These are phyloP conservation scores for Cryphonectria radicalis DNA, from an alignment of 2,329 filamentous ascomycete genomes.

Conservation along the genomic window DNA sequence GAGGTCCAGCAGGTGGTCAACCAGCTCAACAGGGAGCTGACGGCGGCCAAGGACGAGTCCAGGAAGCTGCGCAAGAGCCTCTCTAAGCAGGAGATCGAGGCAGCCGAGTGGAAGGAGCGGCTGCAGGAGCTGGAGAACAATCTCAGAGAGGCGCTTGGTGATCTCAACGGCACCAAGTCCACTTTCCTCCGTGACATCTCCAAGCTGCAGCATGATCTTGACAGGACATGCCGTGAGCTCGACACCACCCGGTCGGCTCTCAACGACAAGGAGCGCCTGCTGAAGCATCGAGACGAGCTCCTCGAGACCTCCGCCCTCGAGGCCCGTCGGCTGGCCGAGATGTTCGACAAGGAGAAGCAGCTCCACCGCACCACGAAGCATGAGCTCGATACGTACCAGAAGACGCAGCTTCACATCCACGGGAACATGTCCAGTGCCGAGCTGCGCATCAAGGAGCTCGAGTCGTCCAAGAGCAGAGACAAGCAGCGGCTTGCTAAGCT, in stretches of 20 bases:
- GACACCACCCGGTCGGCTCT: constrained; percentile 77
- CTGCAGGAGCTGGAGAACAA: constrained; percentile 89
- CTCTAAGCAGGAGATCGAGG: constrained; percentile 83
- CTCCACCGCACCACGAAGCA: constrained; percentile 84
- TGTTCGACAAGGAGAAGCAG: constrained; percentile 89
- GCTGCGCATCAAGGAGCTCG: constrained; percentile 81
- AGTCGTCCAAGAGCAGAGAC: constrained; percentile 77
- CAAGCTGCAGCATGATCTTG: constrained; percentile 85
- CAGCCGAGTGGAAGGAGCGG: constrained; percentile 87
- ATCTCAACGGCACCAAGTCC: constrained; percentile 83
- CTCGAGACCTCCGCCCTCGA: constrained; percentile 90
- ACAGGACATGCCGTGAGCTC: constrained; percentile 80
- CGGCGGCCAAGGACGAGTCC: constrained; percentile 82
- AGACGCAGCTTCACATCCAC: constrained; percentile 84
- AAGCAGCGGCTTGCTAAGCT: constrained; percentile 75
- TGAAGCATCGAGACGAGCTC: constrained; percentile 86
- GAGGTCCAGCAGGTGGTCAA: constrained; percentile 93
- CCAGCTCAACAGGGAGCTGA: constrained; percentile 85
- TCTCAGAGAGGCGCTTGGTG: constrained; percentile 83
- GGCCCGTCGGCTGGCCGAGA: constrained; percentile 78
- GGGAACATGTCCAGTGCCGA: constrained; percentile 86
- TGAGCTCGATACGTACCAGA: constrained; percentile 85
- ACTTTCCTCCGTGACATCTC: constrained; percentile 74
- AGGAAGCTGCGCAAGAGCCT: constrained; percentile 81
- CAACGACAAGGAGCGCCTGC: constrained; percentile 87